Conservation (phyloP, 1,139 yeast genomes). For the Eremothecium gossypii region DNA sequence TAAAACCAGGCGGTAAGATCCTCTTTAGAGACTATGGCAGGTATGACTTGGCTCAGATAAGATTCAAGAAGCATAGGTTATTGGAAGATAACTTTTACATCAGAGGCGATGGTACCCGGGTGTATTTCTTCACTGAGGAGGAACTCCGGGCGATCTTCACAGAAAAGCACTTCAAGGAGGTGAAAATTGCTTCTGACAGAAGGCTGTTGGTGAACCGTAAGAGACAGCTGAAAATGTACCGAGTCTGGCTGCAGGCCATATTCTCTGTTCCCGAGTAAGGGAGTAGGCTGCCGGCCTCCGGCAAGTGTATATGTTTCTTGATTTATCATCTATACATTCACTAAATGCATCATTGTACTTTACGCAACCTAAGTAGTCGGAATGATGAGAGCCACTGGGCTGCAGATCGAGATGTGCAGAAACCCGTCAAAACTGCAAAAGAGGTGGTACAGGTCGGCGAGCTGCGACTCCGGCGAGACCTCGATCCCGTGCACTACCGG, state of each 20-base stretch:
- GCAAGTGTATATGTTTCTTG: background rate
- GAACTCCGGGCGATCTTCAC: slow-evolving; percentile 74
- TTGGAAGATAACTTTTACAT: slow-evolving; percentile 90
- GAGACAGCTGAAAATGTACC: slow-evolving; percentile 85
- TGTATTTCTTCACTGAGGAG: slow-evolving; percentile 91
- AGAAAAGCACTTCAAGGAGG: slow-evolving; percentile 48
- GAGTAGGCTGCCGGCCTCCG: background rate
- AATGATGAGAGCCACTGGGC: background rate
- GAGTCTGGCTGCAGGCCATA: slow-evolving; percentile 95
- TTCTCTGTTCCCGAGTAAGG: slow-evolving; percentile 39
- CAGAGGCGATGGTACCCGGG: slow-evolving; percentile 97
- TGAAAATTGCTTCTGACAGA: slow-evolving; percentile 80
- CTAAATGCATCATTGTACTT: slow-evolving; percentile 1
- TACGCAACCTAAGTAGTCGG: slow-evolving; percentile 1
- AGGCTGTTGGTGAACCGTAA: slow-evolving; percentile 85
- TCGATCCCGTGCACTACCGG: slow-evolving; percentile 60
- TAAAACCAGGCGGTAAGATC: slow-evolving; percentile 89
- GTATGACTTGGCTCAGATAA: slow-evolving; percentile 88
- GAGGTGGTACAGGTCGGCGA: slow-evolving; percentile 44
- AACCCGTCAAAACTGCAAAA: slow-evolving; percentile 69
- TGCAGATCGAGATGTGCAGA: slow-evolving; percentile 40
- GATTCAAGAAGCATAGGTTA: slow-evolving; percentile 82
- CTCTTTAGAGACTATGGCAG: slow-evolving; percentile 92
- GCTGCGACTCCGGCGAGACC: slow-evolving; percentile 37
- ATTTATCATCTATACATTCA: background rate